Evolutionary conservation across 2,329 filamentous ascomycete genomes (phyloP).

Genomic region (Fusarium anthophilum): DNA sequence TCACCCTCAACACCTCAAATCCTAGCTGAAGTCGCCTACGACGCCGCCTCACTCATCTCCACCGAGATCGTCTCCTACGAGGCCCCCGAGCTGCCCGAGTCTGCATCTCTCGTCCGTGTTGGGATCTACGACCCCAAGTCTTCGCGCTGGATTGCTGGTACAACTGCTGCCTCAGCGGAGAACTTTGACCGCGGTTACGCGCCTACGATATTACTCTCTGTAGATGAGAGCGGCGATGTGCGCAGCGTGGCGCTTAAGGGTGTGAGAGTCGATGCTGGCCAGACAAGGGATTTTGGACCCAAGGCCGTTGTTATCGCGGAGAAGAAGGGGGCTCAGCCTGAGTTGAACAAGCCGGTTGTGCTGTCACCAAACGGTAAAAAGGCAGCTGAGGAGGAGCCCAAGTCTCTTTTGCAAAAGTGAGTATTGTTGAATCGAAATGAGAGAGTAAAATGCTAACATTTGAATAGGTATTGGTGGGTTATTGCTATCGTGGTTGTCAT

Average conservation of each 20-base stretch:
- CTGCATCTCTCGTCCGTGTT: constrained; percentile 62
- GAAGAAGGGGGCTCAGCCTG: constrained; percentile 62
- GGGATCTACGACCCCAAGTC: constrained; percentile 64
- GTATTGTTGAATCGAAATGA: constrained; percentile 38
- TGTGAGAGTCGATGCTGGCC: constrained; percentile 69
- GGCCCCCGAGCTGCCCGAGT: constrained; percentile 61
- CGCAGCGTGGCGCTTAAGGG: constrained; percentile 64
- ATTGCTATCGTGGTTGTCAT: constrained; percentile 64
- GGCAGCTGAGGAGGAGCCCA: constrained; percentile 65
- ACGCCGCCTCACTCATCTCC: constrained; percentile 54
- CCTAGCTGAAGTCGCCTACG: constrained; percentile 68
- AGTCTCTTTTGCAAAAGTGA: constrained; percentile 74
- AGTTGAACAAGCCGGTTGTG: constrained; percentile 71
- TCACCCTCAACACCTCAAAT: constrained; percentile 47
- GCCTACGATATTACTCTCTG: constrained; percentile 63
- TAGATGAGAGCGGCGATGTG: constrained; percentile 57
- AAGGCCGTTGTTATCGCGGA: constrained; percentile 62
- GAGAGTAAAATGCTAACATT: constrained; percentile 46
- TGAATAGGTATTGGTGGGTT: constrained; percentile 72
- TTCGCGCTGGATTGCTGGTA: constrained; percentile 62
- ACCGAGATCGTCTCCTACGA: constrained; percentile 64
- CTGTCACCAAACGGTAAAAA: constrained; percentile 68
- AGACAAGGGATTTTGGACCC: constrained; percentile 72
- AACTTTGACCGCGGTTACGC: constrained; percentile 71
- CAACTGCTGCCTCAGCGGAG: constrained; percentile 63